Evolutionary conservation across 75 land plant species (phyloP), one percentile per base, ranked within the genome.

Genomic region (Larix kaempferi): DNA sequence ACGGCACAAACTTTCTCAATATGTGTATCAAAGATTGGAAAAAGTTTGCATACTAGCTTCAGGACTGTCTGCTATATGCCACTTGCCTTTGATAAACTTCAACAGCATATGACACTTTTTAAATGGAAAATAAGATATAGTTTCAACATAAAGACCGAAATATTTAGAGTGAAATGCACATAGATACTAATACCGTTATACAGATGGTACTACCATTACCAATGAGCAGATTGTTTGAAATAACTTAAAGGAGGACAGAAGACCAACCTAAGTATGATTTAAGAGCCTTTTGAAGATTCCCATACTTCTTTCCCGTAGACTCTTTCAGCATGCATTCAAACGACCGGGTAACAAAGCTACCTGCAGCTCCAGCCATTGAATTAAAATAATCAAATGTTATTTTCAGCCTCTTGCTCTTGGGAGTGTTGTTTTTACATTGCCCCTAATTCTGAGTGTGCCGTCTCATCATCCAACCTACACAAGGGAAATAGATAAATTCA

Each of bases 271-370:
- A 33, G 67, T 86, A 94, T 39, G 83, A 73, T 77, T 92, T 92
- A 76, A 94, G 87, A 54, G 98, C 88, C 67, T 82, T 88, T 73
- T 94, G 98, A 41, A 94, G 91, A n/a, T 37, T 78, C 1, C 71
- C 84, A 69, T 89, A 87, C 86, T 94, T 94, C 69, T 91, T 92
- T 22, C 82, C 89, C 8, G 88, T 57, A 33, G 88, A 85, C 56
- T 94, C 95, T 77, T 90, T 94, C 76, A 88, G 93, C 95, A 94
- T 88, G 44, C 88, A 89, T 89, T 92, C 98, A 73, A 94, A 94
- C 16, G 98, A 86, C 27, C 98, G 88, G 13, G 84, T 89, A 8
- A 94, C 82, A 80, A 94, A 94, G 41, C 90, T 90, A 15, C 92
- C 96, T 11, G 95, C 95, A 14, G 94, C 95, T 39, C 87, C 92